Conservation (phyloP, 257 asterid genomes). For the Solanum sejunctum region DNA sequence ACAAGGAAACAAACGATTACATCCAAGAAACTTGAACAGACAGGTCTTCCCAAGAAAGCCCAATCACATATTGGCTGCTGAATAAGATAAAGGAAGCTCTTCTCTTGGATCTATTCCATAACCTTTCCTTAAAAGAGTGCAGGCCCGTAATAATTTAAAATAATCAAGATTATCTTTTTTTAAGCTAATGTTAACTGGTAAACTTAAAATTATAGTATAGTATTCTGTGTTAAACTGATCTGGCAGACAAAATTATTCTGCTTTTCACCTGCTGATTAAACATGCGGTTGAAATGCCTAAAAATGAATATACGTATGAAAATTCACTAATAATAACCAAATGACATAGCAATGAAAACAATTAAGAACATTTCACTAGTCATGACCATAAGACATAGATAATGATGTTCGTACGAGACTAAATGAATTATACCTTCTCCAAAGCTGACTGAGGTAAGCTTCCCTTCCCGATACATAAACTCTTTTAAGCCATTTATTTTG, state of each 20-base stretch:
- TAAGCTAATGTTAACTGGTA: background rate
- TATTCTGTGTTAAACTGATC: background rate
- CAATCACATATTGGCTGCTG: background rate
- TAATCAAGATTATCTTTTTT: background rate
- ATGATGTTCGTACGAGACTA: background rate
- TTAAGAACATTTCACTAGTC: background rate
- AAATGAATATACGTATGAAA: background rate
- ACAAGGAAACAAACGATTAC: background rate
- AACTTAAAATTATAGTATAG: background rate
- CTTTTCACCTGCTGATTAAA: background rate
- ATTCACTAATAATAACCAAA: background rate
- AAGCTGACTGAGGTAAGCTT: constrained; percentile 64
- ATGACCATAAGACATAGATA: background rate
- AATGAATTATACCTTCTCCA: constrained; percentile 61
- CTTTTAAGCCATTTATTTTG: constrained; percentile 43
- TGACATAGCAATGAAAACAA: background rate
- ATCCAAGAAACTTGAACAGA: background rate
- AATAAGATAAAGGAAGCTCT: background rate
- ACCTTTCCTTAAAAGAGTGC: background rate
- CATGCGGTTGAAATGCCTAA: background rate
- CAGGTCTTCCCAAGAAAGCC: background rate
- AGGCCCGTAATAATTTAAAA: background rate
- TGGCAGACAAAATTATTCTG: background rate
- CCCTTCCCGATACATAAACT: constrained; percentile 77
- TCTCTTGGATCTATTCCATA: background rate